Evolutionary conservation across 106 monocot genomes (phyloP).

Genomic region (Allium fistulosum): DNA sequence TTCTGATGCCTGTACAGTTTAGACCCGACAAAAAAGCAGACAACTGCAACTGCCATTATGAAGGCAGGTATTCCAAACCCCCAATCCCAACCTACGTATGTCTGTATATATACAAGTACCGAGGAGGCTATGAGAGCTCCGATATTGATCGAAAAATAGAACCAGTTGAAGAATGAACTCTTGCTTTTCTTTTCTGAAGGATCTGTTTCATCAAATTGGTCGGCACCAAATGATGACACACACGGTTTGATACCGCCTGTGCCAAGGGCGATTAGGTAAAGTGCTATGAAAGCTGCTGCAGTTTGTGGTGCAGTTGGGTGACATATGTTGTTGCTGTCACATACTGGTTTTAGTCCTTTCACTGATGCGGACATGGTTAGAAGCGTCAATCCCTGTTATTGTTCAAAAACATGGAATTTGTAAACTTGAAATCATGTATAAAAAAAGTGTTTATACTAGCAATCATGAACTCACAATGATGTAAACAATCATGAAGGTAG

Average conservation of each 20-base stretch:
- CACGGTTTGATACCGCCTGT: slow-evolving; percentile 49
- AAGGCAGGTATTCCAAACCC: slow-evolving; percentile 40
- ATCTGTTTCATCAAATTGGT: slow-evolving; percentile 39
- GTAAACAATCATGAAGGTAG: slow-evolving; percentile 44
- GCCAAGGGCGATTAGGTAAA: slow-evolving; percentile 36
- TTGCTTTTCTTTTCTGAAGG: slow-evolving; percentile 43
- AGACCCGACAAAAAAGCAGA: slow-evolving; percentile 29
- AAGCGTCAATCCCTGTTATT: slow-evolving; percentile 25
- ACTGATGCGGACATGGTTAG: slow-evolving; percentile 30
- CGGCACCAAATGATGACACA: slow-evolving; percentile 40
- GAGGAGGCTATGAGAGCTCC: slow-evolving; percentile 34
- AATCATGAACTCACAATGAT: slow-evolving; percentile 10
- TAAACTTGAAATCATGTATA: not conserved
- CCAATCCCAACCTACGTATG: slow-evolving; percentile 33
- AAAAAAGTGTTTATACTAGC: no score
- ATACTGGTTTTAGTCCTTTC: slow-evolving; percentile 27
- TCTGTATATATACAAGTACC: slow-evolving; percentile 36
- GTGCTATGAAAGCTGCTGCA: slow-evolving; percentile 19
- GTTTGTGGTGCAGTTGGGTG: slow-evolving; percentile 20
- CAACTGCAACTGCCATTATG: slow-evolving; percentile 32
- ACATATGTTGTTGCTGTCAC: slow-evolving; percentile 14
- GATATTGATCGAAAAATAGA: slow-evolving; percentile 45
- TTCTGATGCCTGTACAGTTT: slow-evolving; percentile 33
- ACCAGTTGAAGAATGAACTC: slow-evolving; percentile 51
- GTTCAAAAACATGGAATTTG: not conserved